Base-by-base conservation (phyloP, 1,284 basidiomycete genomes). In the Apiotrichum montevideense region DNA sequence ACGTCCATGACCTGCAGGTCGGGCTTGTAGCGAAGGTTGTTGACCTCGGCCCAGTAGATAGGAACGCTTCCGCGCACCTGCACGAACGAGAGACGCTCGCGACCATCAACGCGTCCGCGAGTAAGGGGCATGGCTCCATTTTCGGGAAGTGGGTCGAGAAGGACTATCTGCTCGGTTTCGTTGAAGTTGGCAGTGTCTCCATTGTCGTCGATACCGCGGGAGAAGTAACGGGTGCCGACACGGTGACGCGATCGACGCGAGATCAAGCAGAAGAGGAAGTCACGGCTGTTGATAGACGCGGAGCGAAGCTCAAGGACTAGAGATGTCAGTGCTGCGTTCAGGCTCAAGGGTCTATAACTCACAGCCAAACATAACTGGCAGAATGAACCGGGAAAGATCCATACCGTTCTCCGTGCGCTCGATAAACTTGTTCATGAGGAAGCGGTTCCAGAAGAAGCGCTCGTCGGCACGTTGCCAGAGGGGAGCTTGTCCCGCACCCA, bases 371-470 rank as follows among this genome's bases (percentile, higher is more conserved):
- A 95, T 82, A 47, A 95, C 80, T 1, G 95, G 95, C 35, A 98
- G 82, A 71, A 98, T 93, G 75, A 88, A 98, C 43, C 85, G 81
- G 69, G 85, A 85, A 67, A 90, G 82, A 61, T 76, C 73, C 4
- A 65, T 70, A 1, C 72, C 70, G 33, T 63, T 64, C 60, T 75
- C 66, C 6, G 76, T 74, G 52, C 66, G 52, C 52, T 77, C 73
- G 52, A 79, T 78, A 71, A 81, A 63, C 52, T 69, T 68, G 2
- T 59, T 54, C 54, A 71, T 64, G 39, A 81, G 77, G 63, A 78
- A 90, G 83, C 86, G 88, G 77, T 98, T 98, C 95, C 95, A 98
- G 79, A 98, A 98, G 80, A 98, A 98, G 63, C 95, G 83, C 69
- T 96, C 91, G 67, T 98, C 95, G 35, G 87, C 87, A 83, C 93